phyloP scores from a whole-genome alignment of 306 rosid species.

The Chamaecrista fasciculata region DNA sequence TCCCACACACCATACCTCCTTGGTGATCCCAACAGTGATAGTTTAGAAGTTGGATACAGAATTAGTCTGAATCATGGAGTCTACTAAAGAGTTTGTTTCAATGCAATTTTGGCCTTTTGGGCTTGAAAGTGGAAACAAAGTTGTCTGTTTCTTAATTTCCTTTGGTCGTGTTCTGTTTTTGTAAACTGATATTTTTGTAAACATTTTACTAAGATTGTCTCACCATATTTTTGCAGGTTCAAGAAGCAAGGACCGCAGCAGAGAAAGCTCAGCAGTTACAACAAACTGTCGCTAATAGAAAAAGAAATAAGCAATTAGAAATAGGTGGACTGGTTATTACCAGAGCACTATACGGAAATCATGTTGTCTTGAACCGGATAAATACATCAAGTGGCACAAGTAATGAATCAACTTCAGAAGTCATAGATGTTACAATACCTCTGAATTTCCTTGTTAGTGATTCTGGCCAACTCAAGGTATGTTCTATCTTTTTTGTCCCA shows the following conservation, averaged over 20 bases:
- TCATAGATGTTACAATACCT: conserved; percentile 81
- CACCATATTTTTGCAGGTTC: conserved; percentile 50
- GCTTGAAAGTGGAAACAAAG: not conserved
- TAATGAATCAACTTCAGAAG: conserved; percentile 48
- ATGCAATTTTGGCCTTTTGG: too few relatives aligned
- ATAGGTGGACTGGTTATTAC: conserved; percentile 68
- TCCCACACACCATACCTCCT: conserved; percentile 11
- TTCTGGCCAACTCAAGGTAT: conserved; percentile 85
- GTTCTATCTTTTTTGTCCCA: not conserved
- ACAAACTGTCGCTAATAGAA: conserved; percentile 81
- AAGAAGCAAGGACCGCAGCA: conserved; percentile 76
- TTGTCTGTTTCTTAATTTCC: not conserved
- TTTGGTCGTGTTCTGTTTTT: too few relatives aligned
- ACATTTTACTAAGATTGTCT: not conserved
- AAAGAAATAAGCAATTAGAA: conserved; percentile 76
- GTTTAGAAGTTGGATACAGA: not conserved
- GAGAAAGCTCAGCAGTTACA: conserved; percentile 86
- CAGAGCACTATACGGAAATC: conserved; percentile 72
- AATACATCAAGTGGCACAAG: conserved; percentile 47
- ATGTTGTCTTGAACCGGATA: conserved; percentile 44
- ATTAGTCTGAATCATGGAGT: not conserved
- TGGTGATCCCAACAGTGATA: not conserved
- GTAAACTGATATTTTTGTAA: too few relatives aligned
- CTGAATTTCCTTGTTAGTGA: conserved; percentile 86
- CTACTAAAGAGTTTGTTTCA: not conserved